Evolutionary conservation across 352 stramenopile species (phyloP).

Genomic region (Pythium sp.): DNA sequence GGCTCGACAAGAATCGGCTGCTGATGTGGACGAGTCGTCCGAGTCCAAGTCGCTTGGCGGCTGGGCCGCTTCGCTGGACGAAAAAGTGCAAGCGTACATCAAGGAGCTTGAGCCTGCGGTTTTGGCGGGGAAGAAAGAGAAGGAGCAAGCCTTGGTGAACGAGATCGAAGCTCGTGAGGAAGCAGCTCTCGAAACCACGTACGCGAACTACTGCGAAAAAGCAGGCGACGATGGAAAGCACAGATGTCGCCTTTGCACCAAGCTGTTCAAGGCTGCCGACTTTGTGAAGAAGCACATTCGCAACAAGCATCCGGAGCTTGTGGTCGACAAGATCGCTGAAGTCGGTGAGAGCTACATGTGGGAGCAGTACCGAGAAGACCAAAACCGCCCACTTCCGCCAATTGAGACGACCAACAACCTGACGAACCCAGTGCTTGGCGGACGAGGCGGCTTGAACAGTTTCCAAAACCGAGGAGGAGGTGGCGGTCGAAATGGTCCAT

Average conservation of each 20-base stretch:
- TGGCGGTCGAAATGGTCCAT: constrained; percentile 25
- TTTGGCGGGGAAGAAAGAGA: constrained; percentile 45
- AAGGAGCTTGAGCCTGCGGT: constrained; percentile 50
- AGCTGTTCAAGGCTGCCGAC: constrained; percentile 85
- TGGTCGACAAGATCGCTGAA: constrained; percentile 78
- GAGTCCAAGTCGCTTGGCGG: constrained; percentile 55
- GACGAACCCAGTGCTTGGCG: constrained; percentile 52
- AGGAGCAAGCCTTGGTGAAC: constrained; percentile 60
- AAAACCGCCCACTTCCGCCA: constrained; percentile 70
- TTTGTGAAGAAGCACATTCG: constrained; percentile 89
- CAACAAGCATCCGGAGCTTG: constrained; percentile 84
- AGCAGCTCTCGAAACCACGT: constrained; percentile 65
- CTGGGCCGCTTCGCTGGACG: constrained; percentile 72
- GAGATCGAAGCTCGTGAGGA: constrained; percentile 79
- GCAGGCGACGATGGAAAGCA: constrained; percentile 81
- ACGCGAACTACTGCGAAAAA: constrained; percentile 82
- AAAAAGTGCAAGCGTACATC: constrained; percentile 72
- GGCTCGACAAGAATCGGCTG: constrained; percentile 31
- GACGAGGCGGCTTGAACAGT: constrained; percentile 34
- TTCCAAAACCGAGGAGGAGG: constrained; percentile 29
- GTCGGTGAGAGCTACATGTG: constrained; percentile 87
- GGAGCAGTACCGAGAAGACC: constrained; percentile 82
- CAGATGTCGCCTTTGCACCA: constrained; percentile 79
- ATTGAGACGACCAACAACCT: constrained; percentile 72
- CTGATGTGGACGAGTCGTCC: constrained; percentile 21